Percentiles rank a stretch among this genome's conserved stretches.
Conservation (phyloP, 1,284 basidiomycete species). For the Boletus sp. region DNA sequence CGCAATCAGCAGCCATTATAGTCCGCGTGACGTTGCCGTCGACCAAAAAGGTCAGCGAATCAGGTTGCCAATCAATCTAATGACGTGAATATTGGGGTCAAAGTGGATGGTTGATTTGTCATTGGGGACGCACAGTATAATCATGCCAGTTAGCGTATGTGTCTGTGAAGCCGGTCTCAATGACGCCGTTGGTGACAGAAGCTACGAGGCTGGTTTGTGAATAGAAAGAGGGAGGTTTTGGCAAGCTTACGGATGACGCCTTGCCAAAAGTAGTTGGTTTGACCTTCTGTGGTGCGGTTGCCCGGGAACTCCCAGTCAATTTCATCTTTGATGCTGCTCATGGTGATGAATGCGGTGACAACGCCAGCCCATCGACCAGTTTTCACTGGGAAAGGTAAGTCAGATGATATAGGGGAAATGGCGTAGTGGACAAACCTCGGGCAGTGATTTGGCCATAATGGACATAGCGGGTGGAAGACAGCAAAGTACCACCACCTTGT, state of each 20-base stretch:
- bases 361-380: conserved; percentile 70
- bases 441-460: conserved; percentile 79
- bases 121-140: conserved; percentile 53
- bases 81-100: not conserved
- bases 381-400: conserved; percentile 46
- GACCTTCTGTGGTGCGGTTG: conserved; percentile 53
- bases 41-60: conserved; percentile 61
- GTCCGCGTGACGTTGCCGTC: conserved; percentile 71
- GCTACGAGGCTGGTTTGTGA: conserved; percentile 27
- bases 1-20: conserved; percentile 55
- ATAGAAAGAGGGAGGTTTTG: not conserved
- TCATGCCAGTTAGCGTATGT: conserved; percentile 71
- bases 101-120: not conserved
- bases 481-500: conserved; percentile 65
- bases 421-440: conserved; percentile 41
- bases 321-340: conserved; percentile 82
- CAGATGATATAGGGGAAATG: not conserved
- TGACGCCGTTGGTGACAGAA: conserved; percentile 43
- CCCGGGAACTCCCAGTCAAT: conserved; percentile 85
- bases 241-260: conserved; percentile 61
- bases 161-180: conserved; percentile 49
- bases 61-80: conserved; percentile 76
- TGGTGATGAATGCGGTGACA: conserved; percentile 80
- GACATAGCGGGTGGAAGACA: conserved; percentile 77
- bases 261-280: conserved; percentile 80